Evolutionary conservation across 2,329 filamentous ascomycete species (phyloP), one percentile per base, ranked within the genome.

Genomic region (Gaeumannomyces tritici): DNA sequence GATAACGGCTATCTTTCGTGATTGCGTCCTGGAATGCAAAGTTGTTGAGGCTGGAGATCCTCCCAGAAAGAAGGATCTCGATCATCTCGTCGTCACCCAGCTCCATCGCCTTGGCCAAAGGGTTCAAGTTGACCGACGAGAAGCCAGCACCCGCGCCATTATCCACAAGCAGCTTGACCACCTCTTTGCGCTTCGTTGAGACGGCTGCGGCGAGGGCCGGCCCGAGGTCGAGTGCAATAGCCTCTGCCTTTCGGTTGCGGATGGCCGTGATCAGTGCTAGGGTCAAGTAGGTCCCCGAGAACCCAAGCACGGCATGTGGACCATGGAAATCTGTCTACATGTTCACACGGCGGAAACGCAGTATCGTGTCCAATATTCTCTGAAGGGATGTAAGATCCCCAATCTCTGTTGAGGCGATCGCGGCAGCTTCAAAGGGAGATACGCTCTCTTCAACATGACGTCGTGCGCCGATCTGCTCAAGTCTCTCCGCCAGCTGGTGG

Each of bases 121-220:
- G 9, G 7, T 33, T 4, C 4, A 1, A 8, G 12, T 1, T 6
- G n/a, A 0, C 1, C 3, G 4, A n/a, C 12, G 26, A 6, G 24
- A 2, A 2, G n/a, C 6, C n/a, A 55, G 12, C 2, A 29, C n/a
- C 7, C 7, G 58, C 58, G 13, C 33, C 33, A 4, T 28, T 60
- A 12, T 4, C 12, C 6, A 60, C 8, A 29, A 60, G 35, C 11
- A 60, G 27, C 3, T 6, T 55, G 27, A 60, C 27, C 47, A 55
- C 24, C 4, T 60, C 42, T 18, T 11, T 55, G 15, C 18, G 5
- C 47, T 33, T 24, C 2, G 1, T 21, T 27, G 18, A 24, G 3
- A 60, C 15, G 13, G 59, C 59, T 31, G 54, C 28, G 3, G 11
- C 13, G 26, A 60, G 59, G 12, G 31, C 31, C 12, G 31, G 31